A percentile compares a stretch with the other conserved stretches of the same genome.
These are phyloP conservation scores for Larix sibirica DNA, from an alignment of 83 land plant species.

Conservation along the genomic window DNA sequence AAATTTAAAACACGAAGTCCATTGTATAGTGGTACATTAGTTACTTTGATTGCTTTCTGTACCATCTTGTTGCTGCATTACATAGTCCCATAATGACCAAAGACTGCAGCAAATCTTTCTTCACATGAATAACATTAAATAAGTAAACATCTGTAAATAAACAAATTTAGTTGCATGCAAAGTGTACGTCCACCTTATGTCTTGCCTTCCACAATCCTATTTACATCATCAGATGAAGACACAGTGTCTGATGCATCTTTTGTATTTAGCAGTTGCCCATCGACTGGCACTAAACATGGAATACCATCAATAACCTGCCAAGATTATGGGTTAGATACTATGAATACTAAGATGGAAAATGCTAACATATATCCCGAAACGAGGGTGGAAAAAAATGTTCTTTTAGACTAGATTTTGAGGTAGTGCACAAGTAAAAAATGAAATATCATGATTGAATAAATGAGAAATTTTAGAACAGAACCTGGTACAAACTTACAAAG, in stretches of 20 bases:
- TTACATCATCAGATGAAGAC: background rate
- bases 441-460: background rate
- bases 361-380: too few species aligned
- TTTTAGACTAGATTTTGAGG: background rate
- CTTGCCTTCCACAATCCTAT: background rate
- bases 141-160: too few species aligned
- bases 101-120: too few species aligned
- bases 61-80: too few species aligned
- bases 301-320: constrained; percentile 11
- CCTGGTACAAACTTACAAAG: background rate
- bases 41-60: too few species aligned
- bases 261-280: constrained; percentile 4
- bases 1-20: background rate
- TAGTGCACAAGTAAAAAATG: background rate
- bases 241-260: background rate
- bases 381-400: background rate
- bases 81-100: too few species aligned
- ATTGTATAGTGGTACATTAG: too few species aligned
- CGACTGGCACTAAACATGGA: constrained; percentile 5
- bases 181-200: background rate
- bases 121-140: too few species aligned
- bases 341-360: background rate
- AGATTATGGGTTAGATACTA: background rate
- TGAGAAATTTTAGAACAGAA: background rate
- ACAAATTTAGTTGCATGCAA: too few species aligned